Evolutionary conservation across 2,329 filamentous ascomycete species (phyloP).

Genomic region (Fusarium agapanthi): DNA sequence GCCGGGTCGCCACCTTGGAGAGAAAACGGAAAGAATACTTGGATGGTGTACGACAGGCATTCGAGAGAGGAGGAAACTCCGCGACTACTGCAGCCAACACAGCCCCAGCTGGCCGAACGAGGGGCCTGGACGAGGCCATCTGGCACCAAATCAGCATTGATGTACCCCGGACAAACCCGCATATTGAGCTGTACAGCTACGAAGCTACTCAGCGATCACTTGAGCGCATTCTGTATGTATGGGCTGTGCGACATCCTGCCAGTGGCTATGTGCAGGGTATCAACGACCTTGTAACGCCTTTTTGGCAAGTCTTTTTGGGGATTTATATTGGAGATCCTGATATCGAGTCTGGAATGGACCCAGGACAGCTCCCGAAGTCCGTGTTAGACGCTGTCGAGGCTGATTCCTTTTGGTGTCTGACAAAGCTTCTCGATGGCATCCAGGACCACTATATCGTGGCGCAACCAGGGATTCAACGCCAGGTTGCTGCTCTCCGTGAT

Average conservation of each 20-base stretch:
- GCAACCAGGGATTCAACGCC: constrained; percentile 94
- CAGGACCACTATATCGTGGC: constrained; percentile 99
- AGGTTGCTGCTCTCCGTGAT: constrained; percentile 88
- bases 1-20: constrained; percentile 88
- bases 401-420: constrained; percentile 98
- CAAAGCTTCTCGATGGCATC: constrained; percentile 97
- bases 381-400: constrained; percentile 97
- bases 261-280: constrained; percentile 99
- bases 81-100: constrained; percentile 55
- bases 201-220: constrained; percentile 94
- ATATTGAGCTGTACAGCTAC: constrained; percentile 93
- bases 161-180: constrained; percentile 93
- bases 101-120: constrained; percentile 55
- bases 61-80: constrained; percentile 69
- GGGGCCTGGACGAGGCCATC: constrained; percentile 91
- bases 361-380: constrained; percentile 87
- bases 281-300: constrained; percentile 96
- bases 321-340: constrained; percentile 95
- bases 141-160: constrained; percentile 99
- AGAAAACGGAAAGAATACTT: constrained; percentile 96
- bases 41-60: constrained; percentile 82
- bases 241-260: constrained; percentile 96
- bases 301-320: constrained; percentile 96
- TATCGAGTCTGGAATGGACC: constrained; percentile 95
- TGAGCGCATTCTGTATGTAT: constrained; percentile 94